Conservation (phyloP, 108 stramenopile species). For the Skeletonema potamos region DNA sequence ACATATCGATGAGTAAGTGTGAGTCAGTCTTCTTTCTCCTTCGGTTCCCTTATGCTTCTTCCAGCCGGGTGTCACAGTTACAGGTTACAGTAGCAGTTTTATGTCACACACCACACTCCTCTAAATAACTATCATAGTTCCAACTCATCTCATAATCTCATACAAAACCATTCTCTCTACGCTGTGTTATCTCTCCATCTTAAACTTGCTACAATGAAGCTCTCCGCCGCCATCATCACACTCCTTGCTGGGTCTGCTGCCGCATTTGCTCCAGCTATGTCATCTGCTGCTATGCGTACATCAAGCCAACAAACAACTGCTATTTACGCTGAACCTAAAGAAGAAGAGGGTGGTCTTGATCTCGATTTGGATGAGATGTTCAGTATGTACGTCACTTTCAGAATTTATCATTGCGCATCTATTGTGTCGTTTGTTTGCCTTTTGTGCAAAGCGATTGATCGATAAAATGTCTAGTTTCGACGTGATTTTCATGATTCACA, state of each 20-base stretch:
- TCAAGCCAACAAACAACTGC: slow-evolving; percentile 12
- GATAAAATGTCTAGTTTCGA: background rate
- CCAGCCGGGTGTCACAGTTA: too few relatives aligned
- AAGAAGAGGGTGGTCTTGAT: slow-evolving; percentile 77
- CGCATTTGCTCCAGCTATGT: slow-evolving; percentile 56
- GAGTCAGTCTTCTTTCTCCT: too few relatives aligned
- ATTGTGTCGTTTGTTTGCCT: background rate
- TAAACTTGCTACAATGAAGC: slow-evolving; percentile 55
- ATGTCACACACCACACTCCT: too few relatives aligned
- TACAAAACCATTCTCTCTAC: background rate
- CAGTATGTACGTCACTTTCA: slow-evolving; percentile 50
- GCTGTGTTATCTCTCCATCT: too few relatives aligned
- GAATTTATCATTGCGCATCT: background rate
- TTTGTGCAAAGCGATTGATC: background rate
- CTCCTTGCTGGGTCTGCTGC: slow-evolving; percentile 33
- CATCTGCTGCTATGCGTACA: slow-evolving; percentile 1
- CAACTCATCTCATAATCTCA: background rate
- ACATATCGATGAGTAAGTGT: too few relatives aligned
- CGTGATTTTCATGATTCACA: too few relatives aligned
- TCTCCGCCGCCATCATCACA: slow-evolving; percentile 34
- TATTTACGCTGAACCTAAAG: slow-evolving; percentile 54
- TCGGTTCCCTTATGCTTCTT: too few relatives aligned
- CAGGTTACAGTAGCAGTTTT: too few relatives aligned
- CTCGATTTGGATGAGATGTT: slow-evolving; percentile 88
- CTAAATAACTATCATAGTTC: too few relatives aligned